Percentiles rank a stretch among this genome's conserved stretches.
These are phyloP conservation scores for Tarenaya hassleriana DNA, from an alignment of 345 rosid species.

Conservation along the genomic window DNA sequence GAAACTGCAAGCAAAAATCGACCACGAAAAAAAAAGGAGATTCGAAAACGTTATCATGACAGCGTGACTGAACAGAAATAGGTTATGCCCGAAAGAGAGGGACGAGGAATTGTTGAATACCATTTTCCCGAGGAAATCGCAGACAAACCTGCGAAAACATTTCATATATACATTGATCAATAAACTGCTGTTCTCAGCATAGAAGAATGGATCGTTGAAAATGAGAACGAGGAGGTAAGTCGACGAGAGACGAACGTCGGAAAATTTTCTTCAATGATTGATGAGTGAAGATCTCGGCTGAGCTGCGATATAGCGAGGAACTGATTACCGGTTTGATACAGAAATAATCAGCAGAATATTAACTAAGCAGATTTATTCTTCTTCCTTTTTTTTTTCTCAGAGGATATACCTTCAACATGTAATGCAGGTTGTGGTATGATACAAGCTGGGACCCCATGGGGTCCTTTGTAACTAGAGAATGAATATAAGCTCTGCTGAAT, in stretches of 20 bases:
- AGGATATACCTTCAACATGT: slow-evolving; percentile 53
- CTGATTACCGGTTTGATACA: not conserved
- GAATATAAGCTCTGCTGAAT: slow-evolving; percentile 67
- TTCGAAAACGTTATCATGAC: not conserved
- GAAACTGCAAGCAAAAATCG: slow-evolving; percentile 55
- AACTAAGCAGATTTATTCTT: slow-evolving; percentile 9
- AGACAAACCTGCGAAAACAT: slow-evolving; percentile 51
- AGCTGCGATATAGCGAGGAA: slow-evolving; percentile 40
- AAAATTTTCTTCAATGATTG: slow-evolving; percentile 50
- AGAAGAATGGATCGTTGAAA: not conserved
- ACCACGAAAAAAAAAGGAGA: not conserved
- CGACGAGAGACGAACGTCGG: slow-evolving; percentile 56
- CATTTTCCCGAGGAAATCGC: slow-evolving; percentile 66
- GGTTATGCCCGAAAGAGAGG: slow-evolving; percentile 4
- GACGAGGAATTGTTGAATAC: slow-evolving; percentile 27
- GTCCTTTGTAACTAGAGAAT: slow-evolving; percentile 66
- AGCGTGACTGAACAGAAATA: not conserved
- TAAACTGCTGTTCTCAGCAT: not conserved
- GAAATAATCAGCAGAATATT: not conserved
- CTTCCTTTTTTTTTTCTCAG: slow-evolving; percentile 6
- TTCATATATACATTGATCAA: not conserved
- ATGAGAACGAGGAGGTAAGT: slow-evolving; percentile 7
- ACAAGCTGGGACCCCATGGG: slow-evolving; percentile 85
- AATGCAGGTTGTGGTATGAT: slow-evolving; percentile 66
- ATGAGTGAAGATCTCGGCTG: slow-evolving; percentile 57